These are phyloP conservation scores for Exserohilum rostratum DNA, from an alignment of 2,329 filamentous ascomycete species.

Conservation along the genomic window DNA sequence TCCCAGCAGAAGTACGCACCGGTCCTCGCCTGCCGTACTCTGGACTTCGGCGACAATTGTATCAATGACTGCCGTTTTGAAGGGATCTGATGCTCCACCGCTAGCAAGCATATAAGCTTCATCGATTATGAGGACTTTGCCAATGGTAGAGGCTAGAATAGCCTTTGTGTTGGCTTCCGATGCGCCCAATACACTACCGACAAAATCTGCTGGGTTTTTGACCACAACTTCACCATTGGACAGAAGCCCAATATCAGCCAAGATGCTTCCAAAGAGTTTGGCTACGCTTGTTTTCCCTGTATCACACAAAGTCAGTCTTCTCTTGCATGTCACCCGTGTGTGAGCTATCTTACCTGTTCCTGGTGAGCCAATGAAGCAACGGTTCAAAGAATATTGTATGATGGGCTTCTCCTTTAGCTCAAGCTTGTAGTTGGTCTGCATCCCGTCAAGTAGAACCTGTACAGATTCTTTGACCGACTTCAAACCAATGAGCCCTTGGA, in stretches of 20 bases:
- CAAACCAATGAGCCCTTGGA: slow-evolving; percentile 67
- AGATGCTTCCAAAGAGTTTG: slow-evolving; percentile 72
- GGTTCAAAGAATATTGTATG: slow-evolving; percentile 68
- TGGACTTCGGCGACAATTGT: slow-evolving; percentile 78
- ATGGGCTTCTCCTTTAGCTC: slow-evolving; percentile 66
- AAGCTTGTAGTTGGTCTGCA: slow-evolving; percentile 68
- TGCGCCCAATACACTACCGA: slow-evolving; percentile 66
- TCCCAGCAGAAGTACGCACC: slow-evolving; percentile 73
- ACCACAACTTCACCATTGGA: slow-evolving; percentile 73
- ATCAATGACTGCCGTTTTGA: slow-evolving; percentile 70
- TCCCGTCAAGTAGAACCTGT: slow-evolving; percentile 62
- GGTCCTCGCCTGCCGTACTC: slow-evolving; percentile 71
- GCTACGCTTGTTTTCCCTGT: slow-evolving; percentile 56
- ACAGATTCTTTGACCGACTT: slow-evolving; percentile 66
- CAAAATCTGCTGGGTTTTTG: slow-evolving; percentile 77
- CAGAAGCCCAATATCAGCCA: slow-evolving; percentile 70
- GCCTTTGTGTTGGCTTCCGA: slow-evolving; percentile 76
- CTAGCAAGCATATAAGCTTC: slow-evolving; percentile 73
- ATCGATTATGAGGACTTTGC: slow-evolving; percentile 81
- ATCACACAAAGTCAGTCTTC: neutral
- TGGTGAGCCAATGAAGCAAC: slow-evolving; percentile 72
- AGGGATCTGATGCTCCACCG: slow-evolving; percentile 53
- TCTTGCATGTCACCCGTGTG: slow-evolving; percentile 27
- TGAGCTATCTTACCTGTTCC: slow-evolving; percentile 76
- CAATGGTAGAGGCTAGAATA: slow-evolving; percentile 68